These are phyloP conservation scores for Floccularia luteovirens DNA, from an alignment of 768 basidiomycete genomes.

Conservation along the genomic window DNA sequence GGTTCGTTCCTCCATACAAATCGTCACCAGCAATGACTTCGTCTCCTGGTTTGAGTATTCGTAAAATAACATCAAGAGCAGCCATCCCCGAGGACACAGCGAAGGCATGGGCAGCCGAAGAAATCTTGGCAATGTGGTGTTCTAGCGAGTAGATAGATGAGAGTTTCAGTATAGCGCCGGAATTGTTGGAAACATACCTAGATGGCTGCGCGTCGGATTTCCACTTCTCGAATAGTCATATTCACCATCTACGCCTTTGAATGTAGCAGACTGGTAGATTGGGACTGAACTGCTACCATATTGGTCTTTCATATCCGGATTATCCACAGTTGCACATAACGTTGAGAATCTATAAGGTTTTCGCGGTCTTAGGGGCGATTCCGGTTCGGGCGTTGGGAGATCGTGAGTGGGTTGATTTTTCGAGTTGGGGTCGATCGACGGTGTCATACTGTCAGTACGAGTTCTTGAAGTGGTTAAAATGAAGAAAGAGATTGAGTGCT, in stretches of 20 bases:
- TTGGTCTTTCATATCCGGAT: slow-evolving; percentile 90
- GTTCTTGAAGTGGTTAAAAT: no score
- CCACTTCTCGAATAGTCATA: slow-evolving; percentile 96
- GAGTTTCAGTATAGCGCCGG: not conserved
- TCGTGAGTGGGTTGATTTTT: slow-evolving; percentile 33
- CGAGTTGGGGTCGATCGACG: slow-evolving; percentile 29
- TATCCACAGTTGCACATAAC: slow-evolving; percentile 86
- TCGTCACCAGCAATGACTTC: slow-evolving; percentile 96
- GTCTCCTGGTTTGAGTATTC: slow-evolving; percentile 91
- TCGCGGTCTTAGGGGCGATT: slow-evolving; percentile 49
- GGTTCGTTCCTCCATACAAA: slow-evolving; percentile 96
- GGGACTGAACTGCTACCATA: slow-evolving; percentile 92
- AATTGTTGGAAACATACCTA: slow-evolving; percentile 46
- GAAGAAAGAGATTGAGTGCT: no score
- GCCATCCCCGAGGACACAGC: slow-evolving; percentile 98
- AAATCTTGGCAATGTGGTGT: slow-evolving; percentile 96
- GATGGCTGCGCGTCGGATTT: slow-evolving; percentile 92
- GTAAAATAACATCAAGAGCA: slow-evolving; percentile 90
- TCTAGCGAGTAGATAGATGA: slow-evolving; percentile 39
- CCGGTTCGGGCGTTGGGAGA: slow-evolving; percentile 77
- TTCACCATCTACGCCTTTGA: slow-evolving; percentile 85
- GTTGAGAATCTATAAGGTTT: slow-evolving; percentile 88
- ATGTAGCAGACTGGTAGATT: slow-evolving; percentile 97
- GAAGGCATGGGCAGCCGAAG: slow-evolving; percentile 84
- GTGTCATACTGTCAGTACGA: slow-evolving; percentile 26